Base-by-base conservation (phyloP, 225 moss, liverwort and hornwort genomes). In the Physcomitrellopsis africana region DNA sequence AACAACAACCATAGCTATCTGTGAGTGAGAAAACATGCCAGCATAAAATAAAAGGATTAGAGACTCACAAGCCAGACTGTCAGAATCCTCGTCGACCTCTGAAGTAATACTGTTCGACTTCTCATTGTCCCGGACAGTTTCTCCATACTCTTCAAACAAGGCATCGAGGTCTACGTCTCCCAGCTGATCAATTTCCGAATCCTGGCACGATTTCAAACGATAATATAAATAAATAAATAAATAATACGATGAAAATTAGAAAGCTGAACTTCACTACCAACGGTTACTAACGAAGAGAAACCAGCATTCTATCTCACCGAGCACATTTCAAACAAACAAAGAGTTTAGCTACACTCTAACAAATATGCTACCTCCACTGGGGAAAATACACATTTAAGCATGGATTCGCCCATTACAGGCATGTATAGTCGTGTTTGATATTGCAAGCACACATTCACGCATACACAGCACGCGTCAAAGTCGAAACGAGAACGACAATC, bases 51-150 rank as follows among this genome's bases (percentile, higher is more conserved):
- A 46, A 43, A 22, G 29, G 29, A 20, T 12, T 18, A 26, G 63
- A 78, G 56, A 82, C 84, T 84, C 63, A 84, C 84, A 80, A 17
- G 80, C 73, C 60, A 84, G 44, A 69, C 80, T 70, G 52, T 84
- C 84, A 20, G 84, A 75, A 73, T 84, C 84, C 26, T 80, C 76
- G 45, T 84, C 84, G n/a, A 76, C 72, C 72, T 83, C 83, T 9
- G 76, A 70, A 26, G 84, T 76, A 20, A 74, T 70, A 48, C 72
- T 72, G 54, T 16, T 72, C 24, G 76, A 68, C 64, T 69, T 72
- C 24, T 63, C 65, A 16, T 80, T 72, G 41, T 63, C 60, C 48
- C 68, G 58, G 49, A 84, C 73, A 20, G 77, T 80, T 69, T 80
- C 80, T 49, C 84, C 84, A 46, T 76, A 84, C 29, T 84, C 84